Conservation (phyloP, 2,329 filamentous ascomycete species). For the Colletotrichum trifolii region DNA sequence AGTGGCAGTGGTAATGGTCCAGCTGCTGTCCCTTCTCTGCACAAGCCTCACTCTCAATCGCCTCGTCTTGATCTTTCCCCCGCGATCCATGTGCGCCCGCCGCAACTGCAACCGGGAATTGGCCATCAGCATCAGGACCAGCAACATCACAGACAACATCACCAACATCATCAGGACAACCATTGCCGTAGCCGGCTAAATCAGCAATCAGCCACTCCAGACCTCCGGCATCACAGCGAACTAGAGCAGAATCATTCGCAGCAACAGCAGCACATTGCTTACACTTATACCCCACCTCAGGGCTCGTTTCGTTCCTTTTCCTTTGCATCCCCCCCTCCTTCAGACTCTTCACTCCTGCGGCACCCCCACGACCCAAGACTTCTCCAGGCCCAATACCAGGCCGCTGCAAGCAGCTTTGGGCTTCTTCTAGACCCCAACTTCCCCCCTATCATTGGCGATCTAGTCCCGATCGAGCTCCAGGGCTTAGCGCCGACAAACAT, state of each 20-base stretch:
- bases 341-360: slow-evolving; percentile 26
- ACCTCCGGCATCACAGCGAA: background rate
- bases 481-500: slow-evolving; percentile 1
- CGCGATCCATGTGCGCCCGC: background rate
- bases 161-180: background rate
- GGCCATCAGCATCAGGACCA: background rate
- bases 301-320: slow-evolving; percentile 5
- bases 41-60: background rate
- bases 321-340: slow-evolving; percentile 9
- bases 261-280: background rate
- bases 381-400: slow-evolving; percentile 32
- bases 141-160: background rate
- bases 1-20: slow-evolving; percentile 1
- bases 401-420: slow-evolving; percentile 12
- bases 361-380: slow-evolving; percentile 37
- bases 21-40: background rate
- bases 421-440: slow-evolving; percentile 11
- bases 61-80: slow-evolving; percentile 7
- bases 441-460: slow-evolving; percentile 9
- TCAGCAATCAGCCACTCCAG: background rate
- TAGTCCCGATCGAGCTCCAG: slow-evolving; percentile 26
- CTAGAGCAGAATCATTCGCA: background rate
- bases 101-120: background rate
- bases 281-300: background rate
- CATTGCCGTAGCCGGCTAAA: background rate